Conservation (phyloP, 164 flowering plant genomes). For the Vitis vinifera region DNA sequence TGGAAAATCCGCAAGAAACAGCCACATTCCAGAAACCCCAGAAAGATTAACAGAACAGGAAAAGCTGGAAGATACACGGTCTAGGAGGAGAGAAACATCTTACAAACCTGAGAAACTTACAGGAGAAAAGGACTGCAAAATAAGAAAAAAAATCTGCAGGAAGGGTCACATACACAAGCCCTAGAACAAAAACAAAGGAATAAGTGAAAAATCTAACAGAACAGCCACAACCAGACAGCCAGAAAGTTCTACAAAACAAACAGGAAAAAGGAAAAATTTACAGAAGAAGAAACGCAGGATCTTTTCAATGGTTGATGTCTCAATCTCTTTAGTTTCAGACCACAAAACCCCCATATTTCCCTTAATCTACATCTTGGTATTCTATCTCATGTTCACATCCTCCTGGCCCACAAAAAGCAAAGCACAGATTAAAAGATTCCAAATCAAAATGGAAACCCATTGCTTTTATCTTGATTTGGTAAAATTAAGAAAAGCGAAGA, state of each 20-base stretch:
- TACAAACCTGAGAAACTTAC: not conserved
- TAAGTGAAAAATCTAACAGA: too few species aligned
- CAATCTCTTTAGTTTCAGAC: conserved; percentile 11
- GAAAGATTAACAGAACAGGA: conserved; percentile 6
- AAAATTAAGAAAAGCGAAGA: conserved; percentile 17
- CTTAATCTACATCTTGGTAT: conserved; percentile 1
- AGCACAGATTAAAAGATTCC: not conserved
- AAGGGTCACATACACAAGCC: too few species aligned
- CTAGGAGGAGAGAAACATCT: not conserved
- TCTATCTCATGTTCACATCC: not conserved
- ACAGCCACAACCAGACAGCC: too few species aligned
- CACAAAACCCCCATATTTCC: conserved; percentile 2
- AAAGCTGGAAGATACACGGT: not conserved
- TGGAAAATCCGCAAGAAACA: not conserved
- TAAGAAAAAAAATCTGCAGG: not conserved
- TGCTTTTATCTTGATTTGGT: conserved; percentile 17
- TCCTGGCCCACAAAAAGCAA: conserved; percentile 8
- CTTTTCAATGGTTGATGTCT: not conserved
- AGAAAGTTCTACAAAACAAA: not conserved
- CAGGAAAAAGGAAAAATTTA: not conserved
- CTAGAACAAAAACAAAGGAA: too few species aligned
- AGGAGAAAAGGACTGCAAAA: not conserved
- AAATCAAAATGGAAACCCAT: not conserved
- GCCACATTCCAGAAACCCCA: conserved; percentile 14
- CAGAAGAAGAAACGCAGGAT: not conserved